Base-by-base conservation (phyloP, 75 land plant genomes). In the Isoetes taiwanensis region DNA sequence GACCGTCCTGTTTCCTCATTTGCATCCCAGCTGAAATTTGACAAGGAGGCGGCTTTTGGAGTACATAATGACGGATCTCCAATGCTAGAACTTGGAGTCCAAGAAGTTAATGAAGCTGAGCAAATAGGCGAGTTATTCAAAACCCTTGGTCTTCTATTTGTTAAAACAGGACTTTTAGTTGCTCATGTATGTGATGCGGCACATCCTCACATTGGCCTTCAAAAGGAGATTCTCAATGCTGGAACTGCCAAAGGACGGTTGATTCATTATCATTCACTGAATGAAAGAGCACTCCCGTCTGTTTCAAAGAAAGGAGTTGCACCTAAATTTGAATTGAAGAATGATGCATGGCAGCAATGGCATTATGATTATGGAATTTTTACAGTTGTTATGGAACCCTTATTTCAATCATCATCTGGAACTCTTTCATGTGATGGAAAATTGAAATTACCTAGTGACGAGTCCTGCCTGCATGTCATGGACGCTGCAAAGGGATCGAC, bases 361-460 rank as follows among this genome's bases (percentile, higher is more conserved):
- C 97, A 91, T 63, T 87, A 76, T 73, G 97, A 91, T 53, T 91
- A 87, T 60, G 97, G 95, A 48, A 70, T 84, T 24, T 80, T 91
- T 52, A 91, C 97, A 31, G 71, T 91, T 25, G 54, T 91, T 5
- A 87, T 95, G 5, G 53, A 71, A 6, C 95, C 97, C 12, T 46
- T 86, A 52, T 91, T 86, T 57, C 43, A 78, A 23, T 63, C 24
- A 30, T 12, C 66, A n/a, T n/a, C n/a, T n/a, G n/a, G n/a, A n/a
- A n/a, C n/a, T n/a, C n/a, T n/a, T n/a, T n/a, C n/a, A 23, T 19
- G 32, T 6, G 0, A 54, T 0, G 37, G 29, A 53, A 20, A 42
- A 54, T 40, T 30, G 29, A 3, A 32, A 12, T 64, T 21, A 14
- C 12, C 2, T 25, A 10, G 28, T 31, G 41, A 12, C 34, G 27